Evolutionary conservation across 768 basidiomycete genomes (phyloP).

Genomic region (Kwoniella bestiolae): DNA sequence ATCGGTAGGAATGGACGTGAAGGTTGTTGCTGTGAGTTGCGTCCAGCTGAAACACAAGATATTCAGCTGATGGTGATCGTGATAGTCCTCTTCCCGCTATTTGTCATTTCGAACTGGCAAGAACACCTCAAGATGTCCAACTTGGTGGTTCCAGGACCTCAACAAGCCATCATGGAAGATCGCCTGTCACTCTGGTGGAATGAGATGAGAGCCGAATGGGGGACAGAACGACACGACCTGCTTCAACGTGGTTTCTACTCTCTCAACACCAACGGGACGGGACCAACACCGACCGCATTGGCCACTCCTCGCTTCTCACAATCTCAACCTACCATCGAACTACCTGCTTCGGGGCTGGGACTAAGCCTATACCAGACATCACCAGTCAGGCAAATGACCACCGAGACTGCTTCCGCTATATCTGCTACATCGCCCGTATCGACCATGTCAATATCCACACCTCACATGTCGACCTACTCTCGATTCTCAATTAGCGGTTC

Average conservation of each 20-base stretch:
- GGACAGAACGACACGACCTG: constrained; percentile 32
- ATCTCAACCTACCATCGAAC: constrained; percentile 10
- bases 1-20: constrained; percentile 50
- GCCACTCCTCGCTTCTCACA: constrained; percentile 13
- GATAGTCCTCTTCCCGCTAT: constrained; percentile 51
- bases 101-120: constrained; percentile 53
- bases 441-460: constrained; percentile 25
- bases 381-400: constrained; percentile 9
- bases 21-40: constrained; percentile 46
- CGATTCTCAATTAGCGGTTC: constrained; percentile 8
- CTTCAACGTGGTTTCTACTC: constrained; percentile 33
- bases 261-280: neutral
- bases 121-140: constrained; percentile 37
- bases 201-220: constrained; percentile 44
- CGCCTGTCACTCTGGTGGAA: constrained; percentile 42
- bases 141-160: constrained; percentile 14
- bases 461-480: constrained; percentile 11
- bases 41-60: neutral
- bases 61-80: neutral
- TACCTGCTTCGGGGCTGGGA: constrained; percentile 15
- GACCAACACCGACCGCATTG: constrained; percentile 1
- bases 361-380: constrained; percentile 29
- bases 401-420: constrained; percentile 15
- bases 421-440: constrained; percentile 25
- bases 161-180: constrained; percentile 37